phyloP scores from a whole-genome alignment of 2,329 filamentous ascomycete genomes.

The Penicillium vulpinum region DNA sequence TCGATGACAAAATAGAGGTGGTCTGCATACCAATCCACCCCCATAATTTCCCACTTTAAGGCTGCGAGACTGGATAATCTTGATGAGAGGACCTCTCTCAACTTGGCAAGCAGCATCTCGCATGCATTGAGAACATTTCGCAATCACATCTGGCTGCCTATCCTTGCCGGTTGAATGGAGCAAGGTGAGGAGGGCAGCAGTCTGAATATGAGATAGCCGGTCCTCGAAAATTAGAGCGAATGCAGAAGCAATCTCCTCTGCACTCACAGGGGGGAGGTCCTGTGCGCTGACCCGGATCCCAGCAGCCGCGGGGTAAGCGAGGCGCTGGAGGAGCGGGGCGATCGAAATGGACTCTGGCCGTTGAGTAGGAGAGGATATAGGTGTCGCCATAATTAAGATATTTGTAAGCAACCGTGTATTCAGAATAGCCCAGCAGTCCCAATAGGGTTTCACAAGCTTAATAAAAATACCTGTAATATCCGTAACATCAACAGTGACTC shows the following conservation, averaged over 20 bases:
- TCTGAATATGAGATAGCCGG: conserved; percentile 82
- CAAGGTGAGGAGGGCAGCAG: conserved; percentile 81
- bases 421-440: background rate
- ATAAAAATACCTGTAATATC: background rate
- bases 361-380: conserved; percentile 27
- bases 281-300: conserved; percentile 62
- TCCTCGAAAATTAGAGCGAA: conserved; percentile 91
- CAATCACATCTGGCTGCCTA: conserved; percentile 78
- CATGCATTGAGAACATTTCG: conserved; percentile 82
- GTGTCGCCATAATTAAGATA: background rate
- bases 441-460: background rate
- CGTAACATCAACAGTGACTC: conserved; percentile 12
- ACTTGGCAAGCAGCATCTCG: conserved; percentile 72
- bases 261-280: conserved; percentile 80
- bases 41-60: conserved; percentile 71
- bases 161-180: conserved; percentile 90
- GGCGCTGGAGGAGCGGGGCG: conserved; percentile 48
- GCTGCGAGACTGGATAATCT: conserved; percentile 61
- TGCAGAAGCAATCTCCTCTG: conserved; percentile 83
- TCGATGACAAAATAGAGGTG: background rate
- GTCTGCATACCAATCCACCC: conserved; percentile 73
- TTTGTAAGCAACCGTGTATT: background rate
- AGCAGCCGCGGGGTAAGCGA: conserved; percentile 47
- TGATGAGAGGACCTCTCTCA: conserved; percentile 62
- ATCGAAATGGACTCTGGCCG: conserved; percentile 46